phyloP scores from a whole-genome alignment of 2,329 filamentous ascomycete genomes.

The Didymella pinodella region DNA sequence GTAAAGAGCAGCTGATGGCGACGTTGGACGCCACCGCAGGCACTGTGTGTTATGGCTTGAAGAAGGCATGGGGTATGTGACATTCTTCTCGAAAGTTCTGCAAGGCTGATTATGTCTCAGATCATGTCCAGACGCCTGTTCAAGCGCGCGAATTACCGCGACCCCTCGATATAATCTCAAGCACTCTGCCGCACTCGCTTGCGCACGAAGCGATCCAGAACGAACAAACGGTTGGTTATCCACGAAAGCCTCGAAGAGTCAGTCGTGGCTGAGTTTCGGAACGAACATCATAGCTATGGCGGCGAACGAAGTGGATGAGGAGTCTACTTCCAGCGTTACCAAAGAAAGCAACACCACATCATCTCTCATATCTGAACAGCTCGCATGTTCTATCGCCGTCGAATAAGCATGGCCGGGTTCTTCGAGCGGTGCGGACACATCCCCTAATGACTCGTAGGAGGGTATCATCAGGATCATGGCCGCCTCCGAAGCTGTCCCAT shows the following conservation, averaged over 20 bases:
- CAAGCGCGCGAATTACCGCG: not conserved
- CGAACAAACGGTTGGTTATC: not conserved
- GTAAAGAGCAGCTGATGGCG: not conserved
- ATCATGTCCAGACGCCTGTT: not conserved
- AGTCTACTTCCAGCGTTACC: not conserved
- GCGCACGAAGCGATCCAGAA: not conserved
- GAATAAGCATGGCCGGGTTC: not conserved
- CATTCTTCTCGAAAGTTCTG: not conserved
- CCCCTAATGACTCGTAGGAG: not conserved
- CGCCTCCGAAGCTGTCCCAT: not conserved
- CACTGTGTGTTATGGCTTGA: not conserved
- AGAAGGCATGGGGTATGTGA: not conserved
- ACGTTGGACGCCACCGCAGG: not conserved
- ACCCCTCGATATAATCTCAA: not conserved
- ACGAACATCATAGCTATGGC: not conserved
- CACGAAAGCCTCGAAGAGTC: not conserved
- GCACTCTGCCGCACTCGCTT: not conserved
- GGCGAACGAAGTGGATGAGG: not conserved
- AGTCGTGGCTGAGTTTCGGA: not conserved
- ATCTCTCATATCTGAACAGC: not conserved
- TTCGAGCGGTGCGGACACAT: not conserved
- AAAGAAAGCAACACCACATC: not conserved
- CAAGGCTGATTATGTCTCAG: not conserved
- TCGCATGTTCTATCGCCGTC: not conserved
- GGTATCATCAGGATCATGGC: not conserved